Conservation (phyloP, 768 basidiomycete genomes). For the Kwoniella botswanensis region DNA sequence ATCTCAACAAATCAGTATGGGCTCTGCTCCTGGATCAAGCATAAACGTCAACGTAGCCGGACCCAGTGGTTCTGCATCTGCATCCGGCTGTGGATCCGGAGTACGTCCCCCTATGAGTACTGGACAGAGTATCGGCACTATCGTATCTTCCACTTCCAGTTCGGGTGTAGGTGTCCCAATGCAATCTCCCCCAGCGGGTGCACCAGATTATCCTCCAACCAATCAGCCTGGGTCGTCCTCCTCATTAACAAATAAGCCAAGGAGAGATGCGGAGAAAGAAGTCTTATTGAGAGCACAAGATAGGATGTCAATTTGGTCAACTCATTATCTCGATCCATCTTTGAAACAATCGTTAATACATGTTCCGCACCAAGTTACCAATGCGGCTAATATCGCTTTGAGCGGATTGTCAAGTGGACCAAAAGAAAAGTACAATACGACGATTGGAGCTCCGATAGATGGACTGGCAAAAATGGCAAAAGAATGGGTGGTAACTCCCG, state of each 20-base stretch:
- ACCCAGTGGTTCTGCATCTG: not conserved
- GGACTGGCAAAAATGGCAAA: slow-evolving; percentile 43
- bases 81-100: not conserved
- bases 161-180: not conserved
- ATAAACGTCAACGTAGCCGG: not conserved
- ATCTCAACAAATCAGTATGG: slow-evolving; percentile 1
- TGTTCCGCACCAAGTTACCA: slow-evolving; percentile 41
- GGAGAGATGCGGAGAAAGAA: slow-evolving; percentile 39
- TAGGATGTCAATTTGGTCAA: slow-evolving; percentile 53
- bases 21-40: not conserved
- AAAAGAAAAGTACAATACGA: slow-evolving; percentile 35
- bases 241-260: not conserved
- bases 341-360: slow-evolving; percentile 31
- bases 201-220: slow-evolving; percentile 26
- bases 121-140: not conserved
- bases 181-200: slow-evolving; percentile 28
- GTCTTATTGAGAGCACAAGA: slow-evolving; percentile 37
- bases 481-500: slow-evolving; percentile 46
- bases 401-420: slow-evolving; percentile 34
- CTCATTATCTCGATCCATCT: slow-evolving; percentile 49
- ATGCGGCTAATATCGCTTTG: slow-evolving; percentile 40
- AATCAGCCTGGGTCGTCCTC: not conserved
- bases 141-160: not conserved
- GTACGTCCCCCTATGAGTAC: slow-evolving; percentile 7
- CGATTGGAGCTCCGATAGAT: slow-evolving; percentile 51